These are phyloP conservation scores for Daedalea quercina DNA, from an alignment of 768 basidiomycete genomes.

Conservation along the genomic window DNA sequence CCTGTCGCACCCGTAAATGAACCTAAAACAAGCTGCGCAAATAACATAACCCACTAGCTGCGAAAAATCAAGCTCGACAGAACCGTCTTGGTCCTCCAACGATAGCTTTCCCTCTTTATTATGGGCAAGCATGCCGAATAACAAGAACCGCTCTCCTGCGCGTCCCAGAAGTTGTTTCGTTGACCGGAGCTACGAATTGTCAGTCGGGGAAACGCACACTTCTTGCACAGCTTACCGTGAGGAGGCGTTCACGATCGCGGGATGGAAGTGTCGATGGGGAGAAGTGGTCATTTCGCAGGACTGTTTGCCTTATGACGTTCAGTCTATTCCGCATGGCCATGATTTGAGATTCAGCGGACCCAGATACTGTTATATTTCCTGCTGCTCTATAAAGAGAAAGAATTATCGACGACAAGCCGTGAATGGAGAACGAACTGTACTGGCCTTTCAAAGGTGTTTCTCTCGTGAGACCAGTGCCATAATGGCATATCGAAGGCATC, in stretches of 20 bases:
- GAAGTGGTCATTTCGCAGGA: slow-evolving; percentile 95
- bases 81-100: slow-evolving; percentile 90
- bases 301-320: slow-evolving; percentile 87
- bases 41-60: slow-evolving; percentile 53
- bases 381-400: slow-evolving; percentile 34
- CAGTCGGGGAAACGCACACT: background rate
- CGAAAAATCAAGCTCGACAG: slow-evolving; percentile 82
- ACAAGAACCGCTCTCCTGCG: slow-evolving; percentile 81
- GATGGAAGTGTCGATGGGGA: slow-evolving; percentile 92
- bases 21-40: background rate
- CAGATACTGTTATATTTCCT: slow-evolving; percentile 61
- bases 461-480: slow-evolving; percentile 85
- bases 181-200: slow-evolving; percentile 57
- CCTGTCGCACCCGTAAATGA: slow-evolving; percentile 29
- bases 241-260: slow-evolving; percentile 76
- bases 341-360: slow-evolving; percentile 78
- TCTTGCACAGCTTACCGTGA: slow-evolving; percentile 54
- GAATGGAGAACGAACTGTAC: slow-evolving; percentile 9
- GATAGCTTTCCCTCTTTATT: slow-evolving; percentile 88
- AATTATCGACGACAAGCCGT: slow-evolving; percentile 5
- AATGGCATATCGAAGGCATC: slow-evolving; percentile 95
- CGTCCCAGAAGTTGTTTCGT: slow-evolving; percentile 95
- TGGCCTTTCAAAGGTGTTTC: slow-evolving; percentile 85
- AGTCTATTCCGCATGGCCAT: slow-evolving; percentile 77
- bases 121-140: slow-evolving; percentile 88